Base-by-base conservation (phyloP, 192 early-diverging fungal species). In the Podila epicladia region DNA sequence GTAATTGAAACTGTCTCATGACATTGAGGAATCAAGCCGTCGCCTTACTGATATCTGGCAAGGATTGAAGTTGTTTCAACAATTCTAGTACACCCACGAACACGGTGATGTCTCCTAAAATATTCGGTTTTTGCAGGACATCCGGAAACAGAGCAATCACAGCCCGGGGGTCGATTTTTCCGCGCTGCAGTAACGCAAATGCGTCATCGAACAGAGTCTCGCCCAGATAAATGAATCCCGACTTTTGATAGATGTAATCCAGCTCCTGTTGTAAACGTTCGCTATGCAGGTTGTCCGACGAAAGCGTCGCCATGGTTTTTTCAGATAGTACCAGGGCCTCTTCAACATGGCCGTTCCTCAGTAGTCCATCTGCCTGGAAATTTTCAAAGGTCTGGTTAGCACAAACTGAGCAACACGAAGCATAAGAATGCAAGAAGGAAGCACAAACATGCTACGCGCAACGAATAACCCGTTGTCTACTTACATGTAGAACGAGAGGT, bases 121-220 rank as follows among this genome's bases (percentile, higher is more conserved):
- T 51, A 59, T 74, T 45, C 8, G 67, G n/a, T 38, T 75, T 61
- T 49, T 82, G 69, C 6, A 72, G 55, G 20, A 86, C 64, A 19
- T 89, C 83, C 1, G 72, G 71, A 66, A 92, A 89, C 62, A 89
- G 74, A 20, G 67, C 71, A 31, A 94, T 85, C 0, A 92, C 65
- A 5, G 87, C 61, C 1, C 76, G 58, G 12, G 93, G 94, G 78
- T 94, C 90, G 8, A 91, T 73, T n/a, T 85, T 73, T 17, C 92
- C 92, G 73, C 89, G 89, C 29, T 88, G 65, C 31, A 96, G 85
- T 9, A 89, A 72, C 8, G 64, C 53, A 62, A 93, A 83, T 0
- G 93, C 92, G 45, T 92, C 87, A 28, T 94, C 89, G 72, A 95
- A 95, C 0, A 89, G 57, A 2, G 92, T 91, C 33, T 87, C 87